Evolutionary conservation across 148 eudicot genomes (phyloP).

Genomic region (Vaccinium macrocarpon): DNA sequence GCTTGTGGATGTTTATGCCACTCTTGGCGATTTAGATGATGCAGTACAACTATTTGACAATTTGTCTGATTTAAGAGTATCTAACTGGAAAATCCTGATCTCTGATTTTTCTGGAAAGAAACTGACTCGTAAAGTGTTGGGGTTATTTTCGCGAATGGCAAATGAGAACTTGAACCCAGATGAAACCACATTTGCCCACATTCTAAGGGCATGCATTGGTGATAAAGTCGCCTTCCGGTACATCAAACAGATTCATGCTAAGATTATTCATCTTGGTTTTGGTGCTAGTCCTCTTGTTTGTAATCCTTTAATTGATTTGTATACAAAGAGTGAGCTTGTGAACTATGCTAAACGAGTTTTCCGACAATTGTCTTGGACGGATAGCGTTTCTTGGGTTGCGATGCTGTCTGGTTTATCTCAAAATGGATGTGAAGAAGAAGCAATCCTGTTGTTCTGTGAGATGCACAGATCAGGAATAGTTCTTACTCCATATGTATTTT

Average conservation of each 20-base stretch:
- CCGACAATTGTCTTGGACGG: slow-evolving; percentile 37
- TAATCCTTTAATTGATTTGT: slow-evolving; percentile 79
- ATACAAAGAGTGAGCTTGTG: slow-evolving; percentile 59
- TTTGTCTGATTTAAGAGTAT: slow-evolving; percentile 42
- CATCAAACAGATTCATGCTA: slow-evolving; percentile 60
- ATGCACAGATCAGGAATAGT: slow-evolving; percentile 58
- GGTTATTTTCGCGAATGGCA: slow-evolving; percentile 46
- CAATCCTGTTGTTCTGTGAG: slow-evolving; percentile 56
- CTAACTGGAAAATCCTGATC: slow-evolving; percentile 35
- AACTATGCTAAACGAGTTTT: slow-evolving; percentile 56
- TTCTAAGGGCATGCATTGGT: slow-evolving; percentile 53
- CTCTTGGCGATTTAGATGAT: slow-evolving; percentile 36
- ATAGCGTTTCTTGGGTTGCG: slow-evolving; percentile 91
- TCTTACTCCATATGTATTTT: slow-evolving; percentile 82
- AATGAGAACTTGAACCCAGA: slow-evolving; percentile 45
- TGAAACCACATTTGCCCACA: slow-evolving; percentile 47
- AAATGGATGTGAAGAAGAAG: slow-evolving; percentile 58
- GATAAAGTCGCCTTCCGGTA: slow-evolving; percentile 24
- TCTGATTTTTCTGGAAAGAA: slow-evolving; percentile 7
- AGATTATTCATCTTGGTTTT: slow-evolving; percentile 51
- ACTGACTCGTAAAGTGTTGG: slow-evolving; percentile 29
- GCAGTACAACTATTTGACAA: slow-evolving; percentile 52
- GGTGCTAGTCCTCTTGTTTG: slow-evolving; percentile 43
- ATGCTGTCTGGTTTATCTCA: slow-evolving; percentile 86
- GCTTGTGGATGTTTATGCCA: slow-evolving; percentile 44